A percentile compares a stretch with the other conserved stretches of the same genome.
Conservation (phyloP, 176 grass and related monocot species). For the Carex myosuroides region DNA sequence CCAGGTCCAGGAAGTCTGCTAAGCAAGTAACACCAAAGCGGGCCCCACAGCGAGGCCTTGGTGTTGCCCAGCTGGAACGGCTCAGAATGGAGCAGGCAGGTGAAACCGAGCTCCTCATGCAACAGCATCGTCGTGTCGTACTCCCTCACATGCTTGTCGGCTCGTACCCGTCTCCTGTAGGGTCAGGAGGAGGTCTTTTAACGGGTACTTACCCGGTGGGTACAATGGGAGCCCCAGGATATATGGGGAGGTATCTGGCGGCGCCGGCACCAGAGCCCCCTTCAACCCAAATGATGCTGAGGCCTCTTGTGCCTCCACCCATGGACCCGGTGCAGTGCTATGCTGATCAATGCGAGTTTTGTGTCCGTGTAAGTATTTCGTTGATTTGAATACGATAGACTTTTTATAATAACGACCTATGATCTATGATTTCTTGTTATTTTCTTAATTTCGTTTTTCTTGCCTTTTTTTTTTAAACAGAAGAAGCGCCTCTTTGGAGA, state of each 20-base stretch:
- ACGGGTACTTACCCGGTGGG: constrained; percentile 3
- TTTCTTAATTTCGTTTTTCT: neutral
- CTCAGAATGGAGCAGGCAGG: constrained; percentile 7
- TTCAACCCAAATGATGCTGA: constrained; percentile 28
- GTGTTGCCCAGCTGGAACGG: constrained; percentile 25
- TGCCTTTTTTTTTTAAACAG: neutral
- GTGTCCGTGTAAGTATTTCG: constrained; percentile 9
- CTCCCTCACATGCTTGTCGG: neutral
- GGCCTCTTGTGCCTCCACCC: neutral
- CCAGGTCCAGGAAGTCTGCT: constrained; percentile 12
- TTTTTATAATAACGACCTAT: neutral
- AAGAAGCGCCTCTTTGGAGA: constrained; percentile 33
- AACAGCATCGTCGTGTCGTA: neutral
- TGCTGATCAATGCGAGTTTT: constrained; percentile 29
- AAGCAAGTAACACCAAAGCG: constrained; percentile 12
- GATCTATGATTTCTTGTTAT: neutral
- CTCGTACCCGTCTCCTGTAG: neutral
- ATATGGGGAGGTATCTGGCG: neutral
- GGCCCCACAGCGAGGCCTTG: constrained; percentile 21
- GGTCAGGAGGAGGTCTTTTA: neutral
- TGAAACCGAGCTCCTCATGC: constrained; percentile 7
- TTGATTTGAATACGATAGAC: neutral
- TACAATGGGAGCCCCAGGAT: neutral
- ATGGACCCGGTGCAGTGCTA: neutral
- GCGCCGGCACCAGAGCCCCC: constrained; percentile 14